These are phyloP conservation scores for Mortierella antarctica DNA, from an alignment of 192 early-diverging fungal genomes.

Conservation along the genomic window DNA sequence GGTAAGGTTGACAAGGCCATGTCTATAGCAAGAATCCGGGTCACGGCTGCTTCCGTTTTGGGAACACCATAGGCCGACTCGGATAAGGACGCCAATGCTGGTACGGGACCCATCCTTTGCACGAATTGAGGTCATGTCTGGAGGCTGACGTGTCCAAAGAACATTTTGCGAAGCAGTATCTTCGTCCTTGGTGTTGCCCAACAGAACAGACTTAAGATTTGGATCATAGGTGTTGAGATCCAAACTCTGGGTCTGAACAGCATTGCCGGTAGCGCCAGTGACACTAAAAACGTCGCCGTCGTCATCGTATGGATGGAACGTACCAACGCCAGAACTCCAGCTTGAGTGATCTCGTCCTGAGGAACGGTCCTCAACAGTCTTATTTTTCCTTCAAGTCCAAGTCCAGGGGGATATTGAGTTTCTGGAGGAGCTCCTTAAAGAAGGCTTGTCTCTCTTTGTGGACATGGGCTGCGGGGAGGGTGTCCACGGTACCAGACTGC, in stretches of 20 bases:
- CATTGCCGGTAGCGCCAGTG: slow-evolving; percentile 12
- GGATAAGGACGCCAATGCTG: background rate
- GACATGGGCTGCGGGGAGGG: background rate
- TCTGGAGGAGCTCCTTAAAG: slow-evolving; percentile 12
- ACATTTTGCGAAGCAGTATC: slow-evolving; percentile 4
- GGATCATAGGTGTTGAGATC: slow-evolving; percentile 16
- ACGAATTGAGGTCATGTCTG: slow-evolving; percentile 2
- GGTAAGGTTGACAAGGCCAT: slow-evolving; percentile 4
- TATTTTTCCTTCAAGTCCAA: slow-evolving; percentile 16
- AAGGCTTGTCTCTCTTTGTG: slow-evolving; percentile 10
- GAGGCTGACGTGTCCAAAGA: background rate
- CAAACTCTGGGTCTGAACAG: background rate
- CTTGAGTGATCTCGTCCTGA: slow-evolving; percentile 5
- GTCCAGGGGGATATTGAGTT: slow-evolving; percentile 16
- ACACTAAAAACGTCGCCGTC: slow-evolving; percentile 12
- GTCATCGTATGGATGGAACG: slow-evolving; percentile 12
- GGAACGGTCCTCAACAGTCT: slow-evolving; percentile 10
- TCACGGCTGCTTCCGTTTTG: slow-evolving; percentile 8
- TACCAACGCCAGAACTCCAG: background rate
- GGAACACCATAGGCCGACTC: slow-evolving; percentile 22
- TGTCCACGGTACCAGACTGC: slow-evolving; percentile 26
- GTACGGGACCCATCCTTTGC: slow-evolving; percentile 3
- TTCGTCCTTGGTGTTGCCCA: slow-evolving; percentile 31
- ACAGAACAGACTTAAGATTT: slow-evolving; percentile 29
- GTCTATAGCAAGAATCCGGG: background rate